These are phyloP conservation scores for Penicillium hesseltinei DNA, from an alignment of 2,329 filamentous ascomycete species.

Conservation along the genomic window DNA sequence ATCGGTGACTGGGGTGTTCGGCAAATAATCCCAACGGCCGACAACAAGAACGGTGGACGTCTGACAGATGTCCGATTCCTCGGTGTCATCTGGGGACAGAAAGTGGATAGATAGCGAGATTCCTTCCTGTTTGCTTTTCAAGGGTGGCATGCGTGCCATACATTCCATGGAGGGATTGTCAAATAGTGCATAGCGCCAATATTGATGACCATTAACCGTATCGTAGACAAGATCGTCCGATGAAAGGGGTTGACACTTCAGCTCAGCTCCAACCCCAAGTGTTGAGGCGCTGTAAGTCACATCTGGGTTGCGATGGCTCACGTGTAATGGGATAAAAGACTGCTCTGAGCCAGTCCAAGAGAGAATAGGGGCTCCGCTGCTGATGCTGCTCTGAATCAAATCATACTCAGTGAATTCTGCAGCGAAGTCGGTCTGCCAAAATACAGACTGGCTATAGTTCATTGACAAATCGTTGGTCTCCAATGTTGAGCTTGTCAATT, in stretches of 20 bases:
- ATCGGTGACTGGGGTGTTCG: conserved; percentile 21
- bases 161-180: conserved; percentile 25
- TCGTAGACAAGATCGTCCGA: conserved; percentile 17
- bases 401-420: conserved; percentile 37
- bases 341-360: conserved; percentile 34
- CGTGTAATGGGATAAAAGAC: conserved; percentile 31
- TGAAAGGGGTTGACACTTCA: conserved; percentile 26
- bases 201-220: conserved; percentile 11
- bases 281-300: conserved; percentile 30
- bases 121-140: conserved; percentile 22
- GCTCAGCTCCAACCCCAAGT: conserved; percentile 28
- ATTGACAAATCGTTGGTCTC: conserved; percentile 23
- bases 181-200: conserved; percentile 30
- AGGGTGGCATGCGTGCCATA: conserved; percentile 27
- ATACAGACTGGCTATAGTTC: conserved; percentile 33
- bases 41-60: conserved; percentile 34
- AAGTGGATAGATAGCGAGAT: conserved; percentile 37
- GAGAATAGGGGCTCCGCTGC: conserved; percentile 32
- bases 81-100: conserved; percentile 25
- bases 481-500: conserved; percentile 28
- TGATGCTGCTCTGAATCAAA: conserved; percentile 37
- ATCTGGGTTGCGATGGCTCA: conserved; percentile 22
- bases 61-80: conserved; percentile 29
- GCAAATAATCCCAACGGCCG: conserved; percentile 35
- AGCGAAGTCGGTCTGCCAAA: conserved; percentile 32